A percentile compares a stretch with the other conserved stretches of the same genome.
Evolutionary conservation across 495 filamentous ascomycete genomes (phyloP).

Genomic region (Pseudevernia furfuracea): DNA sequence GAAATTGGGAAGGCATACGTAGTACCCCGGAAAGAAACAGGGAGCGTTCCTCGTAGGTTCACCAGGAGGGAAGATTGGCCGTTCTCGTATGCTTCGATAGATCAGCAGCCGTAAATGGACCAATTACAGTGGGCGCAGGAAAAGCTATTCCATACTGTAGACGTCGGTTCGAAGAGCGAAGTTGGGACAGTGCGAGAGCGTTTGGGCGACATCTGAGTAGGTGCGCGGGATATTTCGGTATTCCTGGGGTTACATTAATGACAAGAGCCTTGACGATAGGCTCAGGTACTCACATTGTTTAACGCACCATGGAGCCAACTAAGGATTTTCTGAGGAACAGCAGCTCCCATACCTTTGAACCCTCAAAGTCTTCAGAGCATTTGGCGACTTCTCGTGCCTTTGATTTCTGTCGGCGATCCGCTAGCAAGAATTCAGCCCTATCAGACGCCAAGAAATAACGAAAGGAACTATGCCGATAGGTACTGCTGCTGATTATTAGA

Average conservation of each 20-base stretch:
- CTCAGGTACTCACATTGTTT: conserved; percentile 52
- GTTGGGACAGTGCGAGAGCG: conserved; percentile 72
- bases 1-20: conserved; percentile 87
- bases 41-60: conserved; percentile 77
- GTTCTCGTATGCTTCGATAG: conserved; percentile 68
- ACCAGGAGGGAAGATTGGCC: conserved; percentile 82
- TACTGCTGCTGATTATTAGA: background rate
- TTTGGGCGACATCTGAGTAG: conserved; percentile 82
- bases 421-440: background rate
- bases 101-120: conserved; percentile 14
- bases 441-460: background rate
- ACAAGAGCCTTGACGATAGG: background rate
- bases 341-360: conserved; percentile 52
- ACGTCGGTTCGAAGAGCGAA: conserved; percentile 90
- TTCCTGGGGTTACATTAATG: conserved; percentile 54
- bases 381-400: background rate
- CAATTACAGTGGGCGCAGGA: background rate
- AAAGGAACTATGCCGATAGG: no score
- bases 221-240: conserved; percentile 87
- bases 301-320: conserved; percentile 93
- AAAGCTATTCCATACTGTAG: conserved; percentile 59
- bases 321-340: conserved; percentile 78
- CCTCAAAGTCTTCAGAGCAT: background rate
- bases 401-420: background rate
- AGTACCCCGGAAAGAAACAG: conserved; percentile 77